A percentile compares a stretch with the other conserved stretches of the same genome.
These are phyloP conservation scores for Cystobasidium tubakii DNA, from an alignment of 768 basidiomycete species.

Conservation along the genomic window DNA sequence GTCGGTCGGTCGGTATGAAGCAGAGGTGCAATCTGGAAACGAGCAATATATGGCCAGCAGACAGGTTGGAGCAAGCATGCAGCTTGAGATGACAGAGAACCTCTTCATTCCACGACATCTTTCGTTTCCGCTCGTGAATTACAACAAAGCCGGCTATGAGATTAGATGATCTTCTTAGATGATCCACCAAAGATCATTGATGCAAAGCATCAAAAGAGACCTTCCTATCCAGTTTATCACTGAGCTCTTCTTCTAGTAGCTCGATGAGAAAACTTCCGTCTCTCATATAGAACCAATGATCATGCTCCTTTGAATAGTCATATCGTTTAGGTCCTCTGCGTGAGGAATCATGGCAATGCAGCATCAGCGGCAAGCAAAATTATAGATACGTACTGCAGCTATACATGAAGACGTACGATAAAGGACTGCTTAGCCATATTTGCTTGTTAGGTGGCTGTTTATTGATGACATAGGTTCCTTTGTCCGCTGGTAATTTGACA, in stretches of 20 bases:
- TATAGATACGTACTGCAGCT: no score
- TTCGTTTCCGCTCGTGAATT: no score
- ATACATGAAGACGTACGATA: conserved; percentile 58
- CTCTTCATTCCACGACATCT: no score
- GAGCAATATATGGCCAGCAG: neutral
- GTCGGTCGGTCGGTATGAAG: neutral
- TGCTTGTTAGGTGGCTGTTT: conserved; percentile 97
- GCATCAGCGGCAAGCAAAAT: no score
- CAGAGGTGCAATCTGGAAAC: neutral
- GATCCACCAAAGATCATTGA: neutral
- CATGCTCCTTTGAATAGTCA: conserved; percentile 60
- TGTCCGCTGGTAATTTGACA: conserved; percentile 60
- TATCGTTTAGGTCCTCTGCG: conserved; percentile 85
- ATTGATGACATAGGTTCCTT: conserved; percentile 90
- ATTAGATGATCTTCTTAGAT: no score
- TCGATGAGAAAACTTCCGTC: conserved; percentile 60
- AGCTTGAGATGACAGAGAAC: no score
- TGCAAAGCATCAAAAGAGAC: conserved; percentile 15
- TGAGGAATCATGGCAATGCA: neutral
- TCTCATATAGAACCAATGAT: conserved; percentile 71
- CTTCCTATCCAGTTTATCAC: conserved; percentile 41
- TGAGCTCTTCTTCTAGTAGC: conserved; percentile 68
- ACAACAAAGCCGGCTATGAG: no score
- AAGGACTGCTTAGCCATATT: conserved; percentile 87
- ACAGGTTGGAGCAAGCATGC: neutral